These are phyloP conservation scores for Ampelomyces quisqualis DNA, from an alignment of 2,329 filamentous ascomycete genomes.

Conservation along the genomic window DNA sequence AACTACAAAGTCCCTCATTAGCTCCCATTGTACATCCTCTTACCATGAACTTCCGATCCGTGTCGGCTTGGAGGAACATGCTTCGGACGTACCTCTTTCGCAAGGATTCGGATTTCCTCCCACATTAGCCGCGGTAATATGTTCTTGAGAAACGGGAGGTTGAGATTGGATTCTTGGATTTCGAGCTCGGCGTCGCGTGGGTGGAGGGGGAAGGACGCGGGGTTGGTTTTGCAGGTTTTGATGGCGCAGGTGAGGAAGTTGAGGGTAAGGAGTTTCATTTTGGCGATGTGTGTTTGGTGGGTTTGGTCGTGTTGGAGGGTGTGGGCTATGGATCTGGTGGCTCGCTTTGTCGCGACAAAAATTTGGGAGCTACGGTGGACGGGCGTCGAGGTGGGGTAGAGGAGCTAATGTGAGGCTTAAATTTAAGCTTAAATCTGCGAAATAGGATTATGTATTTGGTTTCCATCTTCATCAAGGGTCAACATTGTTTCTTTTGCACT, in stretches of 20 bases:
- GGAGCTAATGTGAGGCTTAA: conserved; percentile 14
- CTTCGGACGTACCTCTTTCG: conserved; percentile 64
- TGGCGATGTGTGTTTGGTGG: conserved; percentile 43
- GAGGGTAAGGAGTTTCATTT: conserved; percentile 91
- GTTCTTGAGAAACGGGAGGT: conserved; percentile 77
- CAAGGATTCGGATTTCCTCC: conserved; percentile 73
- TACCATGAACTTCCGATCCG: too few relatives aligned
- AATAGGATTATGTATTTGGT: too few relatives aligned
- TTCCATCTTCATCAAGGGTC: too few relatives aligned
- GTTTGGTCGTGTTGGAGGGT: background rate
- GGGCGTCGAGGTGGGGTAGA: conserved; percentile 8
- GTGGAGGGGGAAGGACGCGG: conserved; percentile 83
- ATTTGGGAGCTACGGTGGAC: conserved; percentile 5
- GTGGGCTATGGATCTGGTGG: conserved; percentile 1
- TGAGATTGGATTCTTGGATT: conserved; percentile 77
- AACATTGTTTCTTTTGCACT: too few relatives aligned
- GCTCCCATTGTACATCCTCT: too few relatives aligned
- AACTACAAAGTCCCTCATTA: conserved; percentile 57
- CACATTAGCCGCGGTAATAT: conserved; percentile 87
- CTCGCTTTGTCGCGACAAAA: conserved; percentile 10
- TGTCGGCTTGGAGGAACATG: too few relatives aligned
- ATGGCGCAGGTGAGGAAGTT: conserved; percentile 97
- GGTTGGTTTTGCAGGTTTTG: conserved; percentile 84
- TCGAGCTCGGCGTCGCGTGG: conserved; percentile 90
- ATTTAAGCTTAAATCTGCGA: conserved; percentile 21